Percentiles rank a stretch among this genome's conserved stretches.
These are phyloP conservation scores for Neoarthrinium moseri DNA, from an alignment of 2,329 filamentous ascomycete species.

Conservation along the genomic window DNA sequence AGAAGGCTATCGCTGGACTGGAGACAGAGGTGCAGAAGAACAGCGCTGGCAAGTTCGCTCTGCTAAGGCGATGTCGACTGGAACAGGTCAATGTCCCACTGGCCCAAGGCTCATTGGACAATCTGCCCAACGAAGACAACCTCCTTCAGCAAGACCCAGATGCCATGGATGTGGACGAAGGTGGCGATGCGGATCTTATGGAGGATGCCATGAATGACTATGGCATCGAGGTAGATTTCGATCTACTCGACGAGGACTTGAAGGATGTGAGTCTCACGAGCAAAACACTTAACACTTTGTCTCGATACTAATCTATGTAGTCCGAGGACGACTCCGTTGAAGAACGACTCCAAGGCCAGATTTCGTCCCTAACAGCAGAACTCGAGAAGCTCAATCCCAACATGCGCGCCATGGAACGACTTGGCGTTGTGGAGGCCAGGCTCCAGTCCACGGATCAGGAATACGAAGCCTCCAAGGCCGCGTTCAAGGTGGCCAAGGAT, in stretches of 20 bases:
- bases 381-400: conserved; percentile 96
- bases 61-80: conserved; percentile 86
- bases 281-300: background rate
- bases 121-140: conserved; percentile 83
- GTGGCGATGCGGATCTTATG: conserved; percentile 58
- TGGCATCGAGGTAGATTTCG: conserved; percentile 87
- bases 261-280: conserved; percentile 61
- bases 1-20: conserved; percentile 74
- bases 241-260: conserved; percentile 76
- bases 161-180: conserved; percentile 89
- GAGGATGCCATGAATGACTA: conserved; percentile 77
- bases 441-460: conserved; percentile 84
- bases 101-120: conserved; percentile 72
- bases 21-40: conserved; percentile 86
- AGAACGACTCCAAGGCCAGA: conserved; percentile 73
- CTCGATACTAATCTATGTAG: conserved; percentile 40
- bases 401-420: conserved; percentile 89
- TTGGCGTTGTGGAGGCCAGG: conserved; percentile 81
- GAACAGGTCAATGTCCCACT: conserved; percentile 90
- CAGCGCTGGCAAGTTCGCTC: conserved; percentile 76
- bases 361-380: conserved; percentile 70
- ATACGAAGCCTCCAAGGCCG: conserved; percentile 78
- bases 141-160: conserved; percentile 76
- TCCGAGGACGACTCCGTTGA: conserved; percentile 70
- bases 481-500: conserved; percentile 74